Percentiles rank a stretch among this genome's conserved stretches.
Evolutionary conservation across 2,329 filamentous ascomycete genomes (phyloP).

Genomic region (Ophiostoma triangulosporum): DNA sequence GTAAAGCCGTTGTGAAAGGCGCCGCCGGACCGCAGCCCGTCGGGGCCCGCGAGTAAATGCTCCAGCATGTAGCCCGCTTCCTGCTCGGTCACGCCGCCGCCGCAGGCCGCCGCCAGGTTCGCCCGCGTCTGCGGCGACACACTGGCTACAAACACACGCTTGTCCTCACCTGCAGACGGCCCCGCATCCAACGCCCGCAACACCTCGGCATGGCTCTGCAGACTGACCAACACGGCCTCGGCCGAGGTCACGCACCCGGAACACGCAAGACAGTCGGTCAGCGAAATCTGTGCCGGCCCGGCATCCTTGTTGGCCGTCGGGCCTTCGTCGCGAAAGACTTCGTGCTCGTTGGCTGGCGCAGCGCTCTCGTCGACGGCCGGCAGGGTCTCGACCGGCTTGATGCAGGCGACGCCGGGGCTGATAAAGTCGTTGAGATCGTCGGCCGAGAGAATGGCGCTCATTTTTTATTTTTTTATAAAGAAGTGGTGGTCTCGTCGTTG

Average conservation of each 20-base stretch:
- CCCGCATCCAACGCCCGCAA: constrained; percentile 64
- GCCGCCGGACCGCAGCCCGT: constrained; percentile 57
- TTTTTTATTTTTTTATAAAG: too few species aligned
- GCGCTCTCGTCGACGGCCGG: constrained; percentile 43
- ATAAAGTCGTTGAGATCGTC: constrained; percentile 99
- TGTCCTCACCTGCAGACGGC: constrained; percentile 36
- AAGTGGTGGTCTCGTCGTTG: too few species aligned
- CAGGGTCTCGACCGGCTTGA: constrained; percentile 91
- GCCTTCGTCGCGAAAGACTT: constrained; percentile 89
- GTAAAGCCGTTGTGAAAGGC: constrained; percentile 63
- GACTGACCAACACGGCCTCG: constrained; percentile 87
- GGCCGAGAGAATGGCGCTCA: constrained; percentile 94
- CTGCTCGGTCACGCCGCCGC: constrained; percentile 53
- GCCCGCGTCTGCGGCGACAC: constrained; percentile 85
- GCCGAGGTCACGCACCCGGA: constrained; percentile 96
- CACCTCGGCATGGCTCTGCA: constrained; percentile 90
- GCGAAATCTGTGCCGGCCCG: constrained; percentile 78
- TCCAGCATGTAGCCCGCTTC: constrained; percentile 74
- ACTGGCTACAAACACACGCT: constrained; percentile 72
- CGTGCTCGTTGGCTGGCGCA: constrained; percentile 39
- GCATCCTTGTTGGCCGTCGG: constrained; percentile 28
- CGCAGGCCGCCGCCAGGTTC: constrained; percentile 74
- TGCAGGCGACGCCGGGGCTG: constrained; percentile 90
- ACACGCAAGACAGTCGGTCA: constrained; percentile 94
- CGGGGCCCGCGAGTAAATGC: constrained; percentile 57